phyloP scores from a whole-genome alignment of 805 yeast species.

The Candida golubevii region DNA sequence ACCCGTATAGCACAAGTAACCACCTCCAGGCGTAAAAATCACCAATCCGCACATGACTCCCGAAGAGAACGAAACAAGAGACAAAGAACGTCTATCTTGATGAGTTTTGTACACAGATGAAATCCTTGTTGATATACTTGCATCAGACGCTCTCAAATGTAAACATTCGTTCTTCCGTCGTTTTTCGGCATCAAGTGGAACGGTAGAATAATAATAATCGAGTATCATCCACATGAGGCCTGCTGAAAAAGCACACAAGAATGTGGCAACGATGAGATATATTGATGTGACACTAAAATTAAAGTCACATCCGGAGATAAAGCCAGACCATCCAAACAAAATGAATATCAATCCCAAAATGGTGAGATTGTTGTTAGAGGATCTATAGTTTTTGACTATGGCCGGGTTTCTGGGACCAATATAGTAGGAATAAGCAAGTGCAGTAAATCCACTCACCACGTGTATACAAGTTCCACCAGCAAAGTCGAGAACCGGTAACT shows the following conservation, averaged over 20 bases:
- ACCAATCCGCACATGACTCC: conserved; percentile 41
- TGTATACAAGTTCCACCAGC: conserved; percentile 46
- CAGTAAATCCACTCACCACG: conserved; percentile 42
- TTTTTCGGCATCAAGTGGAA: conserved; percentile 29
- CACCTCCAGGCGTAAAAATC: conserved; percentile 42
- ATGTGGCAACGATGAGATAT: conserved; percentile 29
- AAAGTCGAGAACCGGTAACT: conserved; percentile 39
- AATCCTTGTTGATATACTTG: neutral
- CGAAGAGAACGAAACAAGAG: conserved; percentile 37
- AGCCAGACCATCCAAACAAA: conserved; percentile 40
- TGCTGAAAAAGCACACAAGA: conserved; percentile 32
- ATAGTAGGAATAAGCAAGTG: conserved; percentile 39
- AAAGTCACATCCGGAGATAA: conserved; percentile 41
- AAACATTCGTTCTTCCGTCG: conserved; percentile 1
- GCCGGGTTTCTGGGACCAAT: conserved; percentile 41
- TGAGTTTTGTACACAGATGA: neutral
- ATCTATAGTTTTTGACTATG: conserved; percentile 32
- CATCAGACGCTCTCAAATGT: neutral
- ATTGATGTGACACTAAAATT: conserved; percentile 31
- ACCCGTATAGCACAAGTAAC: conserved; percentile 30
- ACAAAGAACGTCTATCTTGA: conserved; percentile 21
- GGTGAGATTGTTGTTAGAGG: conserved; percentile 31
- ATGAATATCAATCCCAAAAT: conserved; percentile 26
- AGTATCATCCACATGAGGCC: conserved; percentile 35
- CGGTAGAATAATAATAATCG: conserved; percentile 37